phyloP scores from a whole-genome alignment of 2,329 filamentous ascomycete genomes.

The Sporothrix schenckii region DNA sequence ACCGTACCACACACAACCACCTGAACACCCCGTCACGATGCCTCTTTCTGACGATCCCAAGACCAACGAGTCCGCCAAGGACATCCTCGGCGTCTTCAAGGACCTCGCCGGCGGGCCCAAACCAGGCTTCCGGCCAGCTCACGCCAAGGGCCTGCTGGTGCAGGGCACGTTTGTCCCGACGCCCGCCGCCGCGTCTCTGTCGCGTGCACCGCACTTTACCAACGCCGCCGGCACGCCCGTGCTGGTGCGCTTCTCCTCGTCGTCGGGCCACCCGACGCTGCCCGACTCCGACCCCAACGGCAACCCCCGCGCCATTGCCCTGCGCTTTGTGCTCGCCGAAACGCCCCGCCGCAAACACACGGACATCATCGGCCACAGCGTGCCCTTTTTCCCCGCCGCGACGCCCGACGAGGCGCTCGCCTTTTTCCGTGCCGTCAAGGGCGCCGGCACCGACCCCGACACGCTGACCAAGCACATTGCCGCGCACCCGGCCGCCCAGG shows the following conservation, averaged over 20 bases:
- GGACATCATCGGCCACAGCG: conserved; percentile 59
- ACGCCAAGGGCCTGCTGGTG: conserved; percentile 57
- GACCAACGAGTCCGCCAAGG: conserved; percentile 45
- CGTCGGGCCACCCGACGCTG: conserved; percentile 54
- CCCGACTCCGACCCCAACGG: conserved; percentile 53
- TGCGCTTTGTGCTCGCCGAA: conserved; percentile 52
- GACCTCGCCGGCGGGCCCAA: conserved; percentile 46
- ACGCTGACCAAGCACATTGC: conserved; percentile 49
- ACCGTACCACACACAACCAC: not conserved
- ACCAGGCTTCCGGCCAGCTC: conserved; percentile 49
- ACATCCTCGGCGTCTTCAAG: conserved; percentile 45
- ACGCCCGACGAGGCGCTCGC: conserved; percentile 58
- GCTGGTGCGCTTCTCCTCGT: conserved; percentile 55
- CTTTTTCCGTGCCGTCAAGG: conserved; percentile 50
- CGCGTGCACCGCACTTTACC: conserved; percentile 54
- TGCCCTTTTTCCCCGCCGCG: conserved; percentile 55
- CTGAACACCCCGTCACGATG: conserved; percentile 41
- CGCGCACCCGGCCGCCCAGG: conserved; percentile 50
- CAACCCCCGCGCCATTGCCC: conserved; percentile 53
- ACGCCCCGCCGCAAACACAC: conserved; percentile 53
- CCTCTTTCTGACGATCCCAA: conserved; percentile 50
- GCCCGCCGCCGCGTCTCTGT: conserved; percentile 48
- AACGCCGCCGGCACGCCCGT: conserved; percentile 48
- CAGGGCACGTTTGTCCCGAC: conserved; percentile 57
- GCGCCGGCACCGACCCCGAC: conserved; percentile 42